Base-by-base conservation (phyloP, 2,329 filamentous ascomycete genomes). In the Aspergillus puulaauensis region DNA sequence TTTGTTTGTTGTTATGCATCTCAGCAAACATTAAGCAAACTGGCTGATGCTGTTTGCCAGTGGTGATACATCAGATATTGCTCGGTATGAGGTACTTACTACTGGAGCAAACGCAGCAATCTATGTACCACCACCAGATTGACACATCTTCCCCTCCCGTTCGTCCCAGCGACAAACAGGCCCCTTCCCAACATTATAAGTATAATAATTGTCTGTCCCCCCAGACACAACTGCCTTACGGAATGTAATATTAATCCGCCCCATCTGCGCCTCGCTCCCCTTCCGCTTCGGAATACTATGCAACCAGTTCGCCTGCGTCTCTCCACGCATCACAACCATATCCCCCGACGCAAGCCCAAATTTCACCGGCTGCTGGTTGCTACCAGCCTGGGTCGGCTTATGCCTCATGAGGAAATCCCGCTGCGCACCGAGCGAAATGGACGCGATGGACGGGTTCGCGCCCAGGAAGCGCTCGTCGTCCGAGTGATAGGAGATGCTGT, bases 161-260 rank as follows among this genome's bases (percentile, higher is more conserved):
- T 77, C 78, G 70, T 90, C 80, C 90, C 90, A 93, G 66, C 80
- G 82, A 71, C 86, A 88, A n/a, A 88, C 83, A 1, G 77, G 80
- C 1, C 90, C 90, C 40, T 73, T 81, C 0, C 90, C 90, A 51
- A 93, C 88, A 74, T 93, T 93, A 74, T 93, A 93, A 68, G 86
- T 84, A 72, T 93, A 92, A 72, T 93, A 93, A 72, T 93, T 93
- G 66, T 91, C 87, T 27, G 89, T 93, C 1, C 89, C 90, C 3
- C 79, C 88, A 64, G 83, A 88, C 21, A 89, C 80, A 79, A 91
- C 81, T 21, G 88, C 90, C 63, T 81, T 82, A 27, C 90, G 79
- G 68, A 93, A 91, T 0, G 90, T 93, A 61, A 93, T 92, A 68
- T 93, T 93, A 64, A 89, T 87, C 48, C 86, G 78, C 3, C 85